Base-by-base conservation (phyloP, 2,329 filamentous ascomycete genomes). In the Calonectria pseudoreteaudii region DNA sequence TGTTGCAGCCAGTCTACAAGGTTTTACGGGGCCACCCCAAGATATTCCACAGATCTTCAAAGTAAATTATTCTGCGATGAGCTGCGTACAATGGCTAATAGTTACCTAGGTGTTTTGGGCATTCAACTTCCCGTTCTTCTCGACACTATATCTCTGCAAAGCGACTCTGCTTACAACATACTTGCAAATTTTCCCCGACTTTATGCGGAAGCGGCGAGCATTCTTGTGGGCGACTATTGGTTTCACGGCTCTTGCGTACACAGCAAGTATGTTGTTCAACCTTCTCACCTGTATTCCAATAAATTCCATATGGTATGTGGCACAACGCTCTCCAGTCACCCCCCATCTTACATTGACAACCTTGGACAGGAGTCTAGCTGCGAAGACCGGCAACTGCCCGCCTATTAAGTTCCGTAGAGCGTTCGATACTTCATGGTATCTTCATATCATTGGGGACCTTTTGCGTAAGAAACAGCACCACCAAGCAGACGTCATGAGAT, bases 91-190 rank as follows among this genome's bases (percentile, higher is more conserved):
- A 18, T 20, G 2, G n/a, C 18, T 65, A 23, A 65, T 1, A 0
- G 38, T 14, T 3, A 9, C 20, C 5, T 16, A 65, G 60, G 16
- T 34, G 1, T 65, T 47, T 34, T 65, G 60, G 60, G 23, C 41
- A 0, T 44, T 47, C 20, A 30, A 65, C 16, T 44, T 65, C 28
- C 41, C 60, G 0, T 65, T 65, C 36, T 47, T 65, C 26, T 30
- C 58, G 16, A 65, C 60, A 16, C 18, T 65, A 13, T 65, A 47
- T 65, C 60, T 65, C 10, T 65, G 60, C 18, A 65, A 65, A 65
- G 60, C 38, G 5, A 47, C 38, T 7, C 41, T 65, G 14, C 41
- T 65, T 11, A 7, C 60, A 3, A 47, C 41, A 30, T 65, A 65
- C 28, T 14, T 65, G 5, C 60, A 65, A 30, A 44, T 65, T 1